Evolutionary conservation across 2,329 filamentous ascomycete species (phyloP), one percentile per base, ranked within the genome.

Genomic region (Pseudogymnoascus sp.): DNA sequence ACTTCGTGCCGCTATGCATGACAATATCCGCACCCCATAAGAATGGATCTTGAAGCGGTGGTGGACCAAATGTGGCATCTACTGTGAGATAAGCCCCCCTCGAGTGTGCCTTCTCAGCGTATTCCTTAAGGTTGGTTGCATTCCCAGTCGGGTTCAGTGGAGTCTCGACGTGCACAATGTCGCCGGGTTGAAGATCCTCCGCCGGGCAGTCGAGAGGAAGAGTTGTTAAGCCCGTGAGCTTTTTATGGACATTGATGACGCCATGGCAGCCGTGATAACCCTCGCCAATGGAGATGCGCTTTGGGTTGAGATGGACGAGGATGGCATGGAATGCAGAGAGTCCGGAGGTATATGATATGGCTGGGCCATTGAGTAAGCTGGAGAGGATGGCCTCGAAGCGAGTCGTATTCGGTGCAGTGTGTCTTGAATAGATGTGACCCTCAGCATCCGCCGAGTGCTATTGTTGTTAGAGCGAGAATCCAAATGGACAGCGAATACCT

Each of bases 191-290:
- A 2, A 97, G 79, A 35, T 85, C 82, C 39, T 83, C 82, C 12
- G 81, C 78, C 7, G 84, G 78, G 69, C 85, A 89, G 68, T 88
- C 82, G 12, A 97, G 81, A 20, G 86, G 81, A 2, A 97, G 79
- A 66, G 87, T 82, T 71, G 87, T 75, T 25, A 96, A 82, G 0
- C 88, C 88, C 25, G 87, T 90, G 58, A 97, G 83, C 65, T 90
- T 89, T 62, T 81, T 75, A 66, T 95, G 80, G 60, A 97, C 76
- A 33, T 75, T 75, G 68, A 97, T 82, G 30, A 96, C 89, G 64
- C 90, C 91, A 73, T 96, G 91, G 75, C 90, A 96, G 68, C 94
- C 94, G 76, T 97, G 94, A 76, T 97, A 99, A 41, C 91, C 92
- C 14, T 82, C 85, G 37, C 86, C 86, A 66, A 97, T 91, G 66